A percentile compares a stretch with the other conserved stretches of the same genome.
These are phyloP conservation scores for Peniophora sp. DNA, from an alignment of 1,284 basidiomycete species.

Conservation along the genomic window DNA sequence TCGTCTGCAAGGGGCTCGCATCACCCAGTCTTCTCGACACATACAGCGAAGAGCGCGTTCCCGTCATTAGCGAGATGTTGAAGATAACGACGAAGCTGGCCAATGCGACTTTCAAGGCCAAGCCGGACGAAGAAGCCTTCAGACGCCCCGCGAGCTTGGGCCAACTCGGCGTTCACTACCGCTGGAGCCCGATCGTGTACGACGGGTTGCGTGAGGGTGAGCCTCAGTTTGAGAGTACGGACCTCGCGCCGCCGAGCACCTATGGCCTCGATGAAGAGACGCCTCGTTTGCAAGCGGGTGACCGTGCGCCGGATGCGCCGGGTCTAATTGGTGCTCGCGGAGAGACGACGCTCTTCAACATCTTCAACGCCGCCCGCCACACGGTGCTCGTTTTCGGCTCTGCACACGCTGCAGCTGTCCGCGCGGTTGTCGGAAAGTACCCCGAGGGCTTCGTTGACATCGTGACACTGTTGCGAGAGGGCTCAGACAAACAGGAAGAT, in stretches of 20 bases:
- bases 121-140: background rate
- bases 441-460: too few species aligned
- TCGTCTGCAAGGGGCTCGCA: conserved; percentile 23
- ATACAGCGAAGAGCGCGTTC: conserved; percentile 27
- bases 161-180: conserved; percentile 8
- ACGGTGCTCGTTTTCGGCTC: conserved; percentile 3
- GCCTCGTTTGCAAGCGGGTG: background rate
- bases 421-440: too few species aligned
- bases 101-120: background rate
- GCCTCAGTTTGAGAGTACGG: too few species aligned
- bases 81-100: conserved; percentile 3
- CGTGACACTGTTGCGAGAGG: too few species aligned
- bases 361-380: background rate
- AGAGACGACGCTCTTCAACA: background rate
- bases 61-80: conserved; percentile 31
- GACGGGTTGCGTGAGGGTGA: conserved; percentile 1
- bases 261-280: background rate
- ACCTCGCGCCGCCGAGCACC: too few species aligned
- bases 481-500: too few species aligned
- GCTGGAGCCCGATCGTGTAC: conserved; percentile 6
- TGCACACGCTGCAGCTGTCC: background rate
- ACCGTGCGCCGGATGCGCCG: conserved; percentile 2
- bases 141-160: background rate
- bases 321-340: background rate
- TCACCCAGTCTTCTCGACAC: conserved; percentile 23